Base-by-base conservation (phyloP, 1,139 yeast genomes). In the Suhomyces chickasaworum region DNA sequence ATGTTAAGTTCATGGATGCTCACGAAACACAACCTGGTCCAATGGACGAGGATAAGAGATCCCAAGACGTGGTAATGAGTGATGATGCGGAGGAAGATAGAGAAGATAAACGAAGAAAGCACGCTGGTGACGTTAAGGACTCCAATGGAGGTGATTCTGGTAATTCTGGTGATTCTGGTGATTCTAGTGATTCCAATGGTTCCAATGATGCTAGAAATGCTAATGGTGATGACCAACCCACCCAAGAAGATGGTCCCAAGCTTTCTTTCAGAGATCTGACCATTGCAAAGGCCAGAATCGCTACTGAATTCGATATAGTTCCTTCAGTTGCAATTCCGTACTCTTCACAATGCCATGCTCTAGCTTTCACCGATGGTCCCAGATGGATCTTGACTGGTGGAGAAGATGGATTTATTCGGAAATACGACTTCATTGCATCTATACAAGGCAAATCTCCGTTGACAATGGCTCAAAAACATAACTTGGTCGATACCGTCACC, bases 381-480 rank as follows among this genome's bases (percentile, higher is more conserved):
- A 85, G 85, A 60, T 91, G 91, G 86, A 75, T 93, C 45, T 83
- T 91, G 58, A 86, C 97, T 1, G 99, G 99, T 17, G 99, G 99
- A 5, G 95, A 89, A 54, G 99, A 93, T 64, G 99, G 99, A 10
- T 89, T 84, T 58, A 87, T 93, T 36, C 73, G 99, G 42, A 89
- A 88, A 60, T 93, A 86, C 66, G 97, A 95, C 64, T 86, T 93
- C 53, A 78, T 84, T 39, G 86, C 85, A 32, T 86, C 97, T 1
- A 80, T 93, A 22, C 91, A 88, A 57, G 98, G 98, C n/a, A 88
- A 87, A 58, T 73, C 87, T 5, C 95, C 95, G 2, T 70, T 93
- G 46, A 93, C 99, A 0, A 88, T 90, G 58, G 91, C 96, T 1
- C 99, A 93, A 63, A 82, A 82, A 57, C 99, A 93, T 64, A 88